These are phyloP conservation scores for Sporobolus alterniflorus DNA, from an alignment of 202 grass and related monocot species.

Conservation along the genomic window DNA sequence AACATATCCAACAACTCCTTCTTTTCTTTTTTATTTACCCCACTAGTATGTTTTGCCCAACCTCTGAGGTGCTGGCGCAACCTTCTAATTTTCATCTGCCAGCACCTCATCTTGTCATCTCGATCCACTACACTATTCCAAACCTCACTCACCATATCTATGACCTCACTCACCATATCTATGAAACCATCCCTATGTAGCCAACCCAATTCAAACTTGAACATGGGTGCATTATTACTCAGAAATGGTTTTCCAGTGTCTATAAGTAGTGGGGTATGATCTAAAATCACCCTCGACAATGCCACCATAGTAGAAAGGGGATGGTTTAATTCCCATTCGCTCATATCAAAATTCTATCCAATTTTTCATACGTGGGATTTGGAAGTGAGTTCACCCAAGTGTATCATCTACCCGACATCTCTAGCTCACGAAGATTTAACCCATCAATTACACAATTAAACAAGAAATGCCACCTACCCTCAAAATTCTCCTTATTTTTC, in stretches of 20 bases:
- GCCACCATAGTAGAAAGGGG: neutral
- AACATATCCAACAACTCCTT: neutral
- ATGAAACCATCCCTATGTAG: too few relatives aligned
- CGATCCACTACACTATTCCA: too few relatives aligned
- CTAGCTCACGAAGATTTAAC: neutral
- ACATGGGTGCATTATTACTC: neutral
- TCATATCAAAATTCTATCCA: neutral
- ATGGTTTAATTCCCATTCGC: neutral
- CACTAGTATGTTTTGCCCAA: neutral
- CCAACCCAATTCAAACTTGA: neutral
- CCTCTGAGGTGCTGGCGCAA: neutral
- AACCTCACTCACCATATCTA: too few relatives aligned
- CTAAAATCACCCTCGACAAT: neutral
- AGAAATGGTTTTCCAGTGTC: neutral
- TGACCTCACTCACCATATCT: too few relatives aligned
- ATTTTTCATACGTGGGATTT: neutral
- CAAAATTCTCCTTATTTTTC: neutral
- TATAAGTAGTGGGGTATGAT: neutral
- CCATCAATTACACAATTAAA: neutral
- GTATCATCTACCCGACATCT: neutral
- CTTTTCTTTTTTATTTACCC: neutral
- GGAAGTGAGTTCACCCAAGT: neutral
- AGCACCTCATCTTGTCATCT: too few relatives aligned
- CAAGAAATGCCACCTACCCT: neutral
- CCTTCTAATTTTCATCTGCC: neutral